Evolutionary conservation across 2,329 filamentous ascomycete species (phyloP), one percentile per base, ranked within the genome.

Genomic region (Fusarium sp.): DNA sequence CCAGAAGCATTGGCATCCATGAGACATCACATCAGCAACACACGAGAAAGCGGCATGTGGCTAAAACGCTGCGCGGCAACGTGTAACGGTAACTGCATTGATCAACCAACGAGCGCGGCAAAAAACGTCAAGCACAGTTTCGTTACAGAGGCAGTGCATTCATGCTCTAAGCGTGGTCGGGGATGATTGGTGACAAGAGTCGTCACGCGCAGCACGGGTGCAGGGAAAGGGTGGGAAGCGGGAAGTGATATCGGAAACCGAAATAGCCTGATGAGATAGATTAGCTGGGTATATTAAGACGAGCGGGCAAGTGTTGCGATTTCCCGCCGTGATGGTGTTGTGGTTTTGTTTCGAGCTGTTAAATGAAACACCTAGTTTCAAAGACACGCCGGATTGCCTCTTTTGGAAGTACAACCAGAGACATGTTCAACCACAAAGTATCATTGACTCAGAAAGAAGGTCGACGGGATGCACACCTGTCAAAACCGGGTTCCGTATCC

Each of bases 131-230:
- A 48, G 41, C 39, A 46, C 23, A 40, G 37, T 40, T 18, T 39
- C 48, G 12, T 39, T 13, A 13, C 31, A 30, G 31, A 36, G 9
- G 23, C n/a, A 34, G 27, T 30, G 11, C 15, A 34, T 43, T 15
- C 39, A 58, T 62, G 47, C n/a, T 28, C 60, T 18, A 56, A 16
- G 31, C 36, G 62, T 70, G 56, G 63, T 50, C 15, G 15, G 59
- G 48, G 47, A 41, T 71, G 72, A 65, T 73, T 72, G 67, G 73
- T 51, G 59, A 55, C 46, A 31, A 31, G 16, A n/a, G 31, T 28
- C 46, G 43, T 55, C 68, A 59, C 52, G 54, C 53, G 57, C 53
- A 48, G 54, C n/a, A 48, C 44, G 30, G 56, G 52, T 36, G 30
- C 31, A 50, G 58, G 57, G 43, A 36, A 15, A 57, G 44, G 56